Conservation (phyloP, 306 rosid species). For the Cucumis cinereus region DNA sequence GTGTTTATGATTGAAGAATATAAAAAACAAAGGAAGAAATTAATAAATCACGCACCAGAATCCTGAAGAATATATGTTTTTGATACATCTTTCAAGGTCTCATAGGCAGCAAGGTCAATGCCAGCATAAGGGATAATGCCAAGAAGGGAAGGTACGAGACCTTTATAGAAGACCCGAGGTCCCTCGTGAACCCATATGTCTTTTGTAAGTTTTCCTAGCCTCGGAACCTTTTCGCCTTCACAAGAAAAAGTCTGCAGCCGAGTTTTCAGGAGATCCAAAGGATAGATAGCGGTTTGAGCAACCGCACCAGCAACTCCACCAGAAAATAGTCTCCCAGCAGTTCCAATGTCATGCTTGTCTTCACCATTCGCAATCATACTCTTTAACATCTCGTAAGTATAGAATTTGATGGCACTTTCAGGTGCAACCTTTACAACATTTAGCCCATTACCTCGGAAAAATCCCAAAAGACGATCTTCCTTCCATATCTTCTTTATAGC, state of each 20-base stretch:
- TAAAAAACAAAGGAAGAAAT: background rate
- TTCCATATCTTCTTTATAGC: conserved; percentile 60
- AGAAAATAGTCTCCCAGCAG: conserved; percentile 50
- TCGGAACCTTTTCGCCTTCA: conserved; percentile 55
- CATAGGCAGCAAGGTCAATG: conserved; percentile 87
- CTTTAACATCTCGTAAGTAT: conserved; percentile 68
- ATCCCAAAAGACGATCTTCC: conserved; percentile 66
- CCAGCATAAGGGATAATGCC: conserved; percentile 97
- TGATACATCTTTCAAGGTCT: conserved; percentile 82
- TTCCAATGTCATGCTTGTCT: conserved; percentile 43
- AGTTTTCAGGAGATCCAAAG: conserved; percentile 87
- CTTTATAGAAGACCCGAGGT: conserved; percentile 83
- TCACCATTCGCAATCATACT: conserved; percentile 33
- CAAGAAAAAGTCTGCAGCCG: conserved; percentile 57
- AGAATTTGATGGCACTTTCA: conserved; percentile 88
- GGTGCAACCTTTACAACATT: conserved; percentile 93
- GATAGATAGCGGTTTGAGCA: conserved; percentile 84
- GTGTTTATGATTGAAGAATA: background rate
- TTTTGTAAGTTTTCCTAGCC: conserved; percentile 46
- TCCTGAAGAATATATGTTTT: conserved; percentile 61
- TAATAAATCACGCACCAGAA: conserved; percentile 35
- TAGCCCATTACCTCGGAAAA: conserved; percentile 88
- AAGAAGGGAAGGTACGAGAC: conserved; percentile 77
- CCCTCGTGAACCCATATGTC: conserved; percentile 86
- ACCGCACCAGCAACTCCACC: conserved; percentile 94